phyloP scores from a whole-genome alignment of 768 basidiomycete genomes.

The Rickenella mellea region DNA sequence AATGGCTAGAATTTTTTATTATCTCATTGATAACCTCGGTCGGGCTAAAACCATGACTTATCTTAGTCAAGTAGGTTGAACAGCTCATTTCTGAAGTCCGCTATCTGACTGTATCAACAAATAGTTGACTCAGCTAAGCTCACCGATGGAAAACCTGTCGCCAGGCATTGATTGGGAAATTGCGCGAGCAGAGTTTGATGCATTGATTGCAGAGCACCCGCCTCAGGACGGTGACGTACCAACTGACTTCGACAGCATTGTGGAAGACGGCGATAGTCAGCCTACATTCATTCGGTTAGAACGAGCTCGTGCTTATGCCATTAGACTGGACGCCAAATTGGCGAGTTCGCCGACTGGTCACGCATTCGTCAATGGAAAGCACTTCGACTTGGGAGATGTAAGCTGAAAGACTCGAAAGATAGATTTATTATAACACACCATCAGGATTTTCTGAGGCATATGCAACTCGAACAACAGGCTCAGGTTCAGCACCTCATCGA shows the following conservation, averaged over 20 bases:
- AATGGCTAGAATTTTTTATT: constrained; percentile 68
- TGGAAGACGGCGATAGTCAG: constrained; percentile 15
- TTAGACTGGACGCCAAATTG: constrained; percentile 44
- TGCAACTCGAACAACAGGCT: constrained; percentile 48
- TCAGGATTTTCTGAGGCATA: constrained; percentile 55
- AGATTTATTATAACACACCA: constrained; percentile 1
- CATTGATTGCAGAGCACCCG: constrained; percentile 20
- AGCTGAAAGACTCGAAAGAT: constrained; percentile 14
- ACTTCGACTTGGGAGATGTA: constrained; percentile 60
- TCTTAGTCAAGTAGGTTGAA: constrained; percentile 38
- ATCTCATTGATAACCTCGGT: constrained; percentile 56
- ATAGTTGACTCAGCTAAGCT: constrained; percentile 31
- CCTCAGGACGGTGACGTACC: constrained; percentile 13
- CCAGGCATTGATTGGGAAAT: constrained; percentile 32
- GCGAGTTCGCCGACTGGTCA: constrained; percentile 41
- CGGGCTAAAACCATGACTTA: constrained; percentile 54
- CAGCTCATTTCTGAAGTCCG: not conserved
- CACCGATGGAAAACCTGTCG: constrained; percentile 19
- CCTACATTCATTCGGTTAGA: constrained; percentile 25
- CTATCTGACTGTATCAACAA: not conserved
- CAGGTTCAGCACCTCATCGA: constrained; percentile 69
- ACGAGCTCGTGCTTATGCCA: constrained; percentile 41
- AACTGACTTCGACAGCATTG: constrained; percentile 31
- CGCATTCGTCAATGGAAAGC: constrained; percentile 85
- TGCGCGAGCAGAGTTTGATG: constrained; percentile 29